Evolutionary conservation across 768 basidiomycete species (phyloP), one percentile per base, ranked within the genome.

Genomic region (Brasilioporus rufonigricans): DNA sequence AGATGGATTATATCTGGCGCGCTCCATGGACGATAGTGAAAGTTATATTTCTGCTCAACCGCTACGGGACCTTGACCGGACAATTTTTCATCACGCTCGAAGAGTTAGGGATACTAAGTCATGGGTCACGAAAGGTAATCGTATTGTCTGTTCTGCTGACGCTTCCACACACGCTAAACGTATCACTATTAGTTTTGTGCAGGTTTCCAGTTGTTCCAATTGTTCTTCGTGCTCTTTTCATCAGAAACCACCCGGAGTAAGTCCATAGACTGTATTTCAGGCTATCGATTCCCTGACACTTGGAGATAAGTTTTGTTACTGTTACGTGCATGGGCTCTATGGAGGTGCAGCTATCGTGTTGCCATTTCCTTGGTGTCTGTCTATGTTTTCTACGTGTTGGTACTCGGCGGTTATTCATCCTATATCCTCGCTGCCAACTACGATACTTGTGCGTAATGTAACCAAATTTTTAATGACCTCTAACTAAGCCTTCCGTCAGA

Each of bases 261-360:
- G 62, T 44, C 5, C 10, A 21, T 41, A 29, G 12, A 13, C 21
- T 18, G 29, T 21, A 35, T 24, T 36, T 31, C 36, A 12, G 33
- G n/a, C 14, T 14, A 10, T 21, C 9, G 1, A 16, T 13, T 13
- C 32, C 26, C 35, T 52, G 24, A 55, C 46, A 21, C 36, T 33
- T 14, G 3, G 29, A 18, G 4, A 7, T 31, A 16, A 65, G 64
- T 51, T 19, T 44, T 66, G 24, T 49, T 65, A 31, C 23, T 65
- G 40, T n/a, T 63, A n/a, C 61, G 64, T 4, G 61, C 53, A 9
- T 52, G 64, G 55, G 53, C 61, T 7, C 52, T 65, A 27, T 66
- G 61, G 64, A 55, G 33, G 5, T 60, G 64, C 43, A 31, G 31
- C 11, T n/a, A 23, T 27, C 21, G 9, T 21, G 24, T 53, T 4